Evolutionary conservation across 208 protist genomes (phyloP).

Genomic region (Borovskyia barvae): DNA sequence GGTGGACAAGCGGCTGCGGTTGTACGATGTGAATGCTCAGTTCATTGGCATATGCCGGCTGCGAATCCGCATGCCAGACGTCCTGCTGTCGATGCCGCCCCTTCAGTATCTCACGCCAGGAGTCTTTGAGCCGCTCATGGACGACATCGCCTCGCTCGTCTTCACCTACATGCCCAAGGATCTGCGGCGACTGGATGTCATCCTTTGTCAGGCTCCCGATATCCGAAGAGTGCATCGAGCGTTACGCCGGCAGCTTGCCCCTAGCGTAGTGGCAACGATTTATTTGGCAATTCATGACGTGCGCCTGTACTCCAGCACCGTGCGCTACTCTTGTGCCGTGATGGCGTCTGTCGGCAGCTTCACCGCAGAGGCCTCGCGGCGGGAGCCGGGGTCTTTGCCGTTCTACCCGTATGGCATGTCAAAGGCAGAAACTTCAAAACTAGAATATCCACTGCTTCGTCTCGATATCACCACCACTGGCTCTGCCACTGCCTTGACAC

Average conservation of each 20-base stretch:
- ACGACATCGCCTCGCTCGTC: constrained; percentile 72
- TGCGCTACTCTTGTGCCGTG: constrained; percentile 25
- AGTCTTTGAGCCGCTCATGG: constrained; percentile 48
- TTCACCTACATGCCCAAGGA: constrained; percentile 66
- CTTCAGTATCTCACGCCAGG: constrained; percentile 14
- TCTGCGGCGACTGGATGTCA: constrained; percentile 46
- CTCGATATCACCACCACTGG: constrained; percentile 45
- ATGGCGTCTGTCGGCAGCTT: constrained; percentile 29
- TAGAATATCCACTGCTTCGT: constrained; percentile 48
- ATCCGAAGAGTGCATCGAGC: constrained; percentile 41
- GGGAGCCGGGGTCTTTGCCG: constrained; percentile 10
- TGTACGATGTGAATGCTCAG: constrained; percentile 53
- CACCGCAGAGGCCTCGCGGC: constrained; percentile 26
- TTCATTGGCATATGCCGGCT: constrained; percentile 60
- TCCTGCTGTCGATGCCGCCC: constrained; percentile 9
- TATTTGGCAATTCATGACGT: constrained; percentile 55
- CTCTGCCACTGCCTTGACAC: constrained; percentile 17
- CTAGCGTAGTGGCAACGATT: constrained; percentile 59
- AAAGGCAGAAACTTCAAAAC: constrained; percentile 15
- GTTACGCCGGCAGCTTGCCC: constrained; percentile 61
- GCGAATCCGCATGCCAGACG: constrained; percentile 35
- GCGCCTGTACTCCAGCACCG: constrained; percentile 23
- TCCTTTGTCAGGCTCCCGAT: constrained; percentile 39
- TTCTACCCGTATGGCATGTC: constrained; percentile 42
- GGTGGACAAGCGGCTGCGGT: constrained; percentile 42